phyloP scores from a whole-genome alignment of 768 basidiomycete species.

The Podaxis sp. region DNA sequence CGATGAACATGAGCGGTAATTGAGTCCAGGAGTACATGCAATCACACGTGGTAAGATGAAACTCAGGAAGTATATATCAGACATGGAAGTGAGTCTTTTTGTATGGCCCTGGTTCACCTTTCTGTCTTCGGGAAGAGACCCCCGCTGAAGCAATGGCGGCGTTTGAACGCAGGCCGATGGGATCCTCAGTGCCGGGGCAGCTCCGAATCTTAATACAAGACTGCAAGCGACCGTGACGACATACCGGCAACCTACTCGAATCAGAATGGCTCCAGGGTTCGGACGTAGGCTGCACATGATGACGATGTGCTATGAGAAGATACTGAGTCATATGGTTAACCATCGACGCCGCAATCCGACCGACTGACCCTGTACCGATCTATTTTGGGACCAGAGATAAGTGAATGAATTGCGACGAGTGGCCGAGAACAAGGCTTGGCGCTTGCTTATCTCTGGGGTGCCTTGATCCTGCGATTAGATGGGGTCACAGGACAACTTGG shows the following conservation, averaged over 20 bases:
- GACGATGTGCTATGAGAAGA: neutral
- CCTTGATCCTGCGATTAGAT: neutral
- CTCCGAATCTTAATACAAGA: too few relatives aligned
- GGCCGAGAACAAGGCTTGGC: neutral
- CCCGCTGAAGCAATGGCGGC: too few relatives aligned
- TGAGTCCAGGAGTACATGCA: neutral
- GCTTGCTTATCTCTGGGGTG: neutral
- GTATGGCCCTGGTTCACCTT: too few relatives aligned
- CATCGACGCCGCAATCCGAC: neutral
- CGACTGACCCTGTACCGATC: neutral
- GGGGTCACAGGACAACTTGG: neutral
- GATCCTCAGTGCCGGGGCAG: too few relatives aligned
- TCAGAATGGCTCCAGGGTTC: neutral
- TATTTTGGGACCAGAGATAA: conserved; percentile 6
- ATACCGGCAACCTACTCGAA: neutral
- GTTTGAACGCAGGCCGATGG: too few relatives aligned
- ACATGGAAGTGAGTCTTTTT: too few relatives aligned
- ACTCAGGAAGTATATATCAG: too few relatives aligned
- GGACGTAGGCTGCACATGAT: neutral
- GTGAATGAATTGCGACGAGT: conserved; percentile 1
- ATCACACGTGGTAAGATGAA: too few relatives aligned
- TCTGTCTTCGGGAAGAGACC: too few relatives aligned
- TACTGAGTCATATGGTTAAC: neutral
- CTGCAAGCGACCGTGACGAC: neutral
- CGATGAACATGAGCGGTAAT: neutral